Conservation (phyloP, 495 filamentous ascomycete species). For the Podospora australis region DNA sequence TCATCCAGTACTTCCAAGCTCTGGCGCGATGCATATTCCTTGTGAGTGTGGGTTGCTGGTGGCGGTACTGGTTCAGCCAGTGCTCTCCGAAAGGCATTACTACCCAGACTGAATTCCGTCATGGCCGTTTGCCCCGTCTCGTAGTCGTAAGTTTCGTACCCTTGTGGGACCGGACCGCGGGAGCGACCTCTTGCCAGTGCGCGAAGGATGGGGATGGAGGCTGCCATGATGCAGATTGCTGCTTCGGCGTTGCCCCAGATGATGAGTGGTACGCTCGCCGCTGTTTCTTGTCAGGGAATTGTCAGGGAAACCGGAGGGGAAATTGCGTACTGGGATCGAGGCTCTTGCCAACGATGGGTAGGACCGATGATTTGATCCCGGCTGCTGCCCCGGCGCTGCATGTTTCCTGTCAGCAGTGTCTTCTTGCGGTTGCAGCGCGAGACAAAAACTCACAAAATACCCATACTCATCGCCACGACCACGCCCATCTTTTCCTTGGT, state of each 20-base stretch:
- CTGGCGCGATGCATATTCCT: not conserved
- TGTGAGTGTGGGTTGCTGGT: not conserved
- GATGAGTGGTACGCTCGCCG: constrained; percentile 17
- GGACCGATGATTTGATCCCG: constrained; percentile 19
- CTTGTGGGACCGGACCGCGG: not conserved
- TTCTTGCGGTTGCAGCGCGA: not conserved
- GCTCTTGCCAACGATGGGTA: constrained; percentile 7
- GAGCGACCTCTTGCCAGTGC: constrained; percentile 19
- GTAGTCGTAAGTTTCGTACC: constrained; percentile 16
- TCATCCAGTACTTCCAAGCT: constrained; percentile 1
- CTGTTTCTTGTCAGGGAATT: constrained; percentile 1
- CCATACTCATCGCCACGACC: constrained; percentile 34
- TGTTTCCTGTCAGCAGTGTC: not conserved
- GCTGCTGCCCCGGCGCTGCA: constrained; percentile 26
- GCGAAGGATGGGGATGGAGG: constrained; percentile 31
- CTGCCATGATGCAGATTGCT: constrained; percentile 31
- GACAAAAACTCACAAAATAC: constrained; percentile 28
- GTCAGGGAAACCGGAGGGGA: not conserved
- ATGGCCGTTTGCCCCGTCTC: constrained; percentile 4
- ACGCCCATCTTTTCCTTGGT: constrained; percentile 32
- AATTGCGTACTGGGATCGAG: constrained; percentile 11
- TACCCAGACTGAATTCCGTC: constrained; percentile 10
- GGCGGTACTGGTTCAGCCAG: not conserved
- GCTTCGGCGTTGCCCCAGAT: constrained; percentile 26
- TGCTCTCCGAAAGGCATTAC: not conserved